Percentiles rank a stretch among this genome's conserved stretches.
Conservation (phyloP, 2,329 filamentous ascomycete genomes). For the Ceratocystis smalleyi region DNA sequence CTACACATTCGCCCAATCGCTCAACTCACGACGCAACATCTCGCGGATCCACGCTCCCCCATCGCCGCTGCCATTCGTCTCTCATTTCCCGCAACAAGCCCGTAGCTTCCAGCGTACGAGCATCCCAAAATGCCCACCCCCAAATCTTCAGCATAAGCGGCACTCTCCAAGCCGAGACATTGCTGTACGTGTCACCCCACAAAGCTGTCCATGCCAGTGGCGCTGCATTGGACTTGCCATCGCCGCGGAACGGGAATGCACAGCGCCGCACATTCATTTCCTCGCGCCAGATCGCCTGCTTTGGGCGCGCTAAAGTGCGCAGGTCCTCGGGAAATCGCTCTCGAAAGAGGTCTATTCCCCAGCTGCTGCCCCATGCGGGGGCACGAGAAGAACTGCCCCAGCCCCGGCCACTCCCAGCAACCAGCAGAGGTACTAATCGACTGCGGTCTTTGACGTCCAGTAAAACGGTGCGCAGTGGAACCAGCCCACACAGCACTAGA, state of each 20-base stretch:
- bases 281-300: neutral
- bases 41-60: slow-evolving; percentile 10
- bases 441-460: slow-evolving; percentile 1
- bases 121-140: slow-evolving; percentile 16
- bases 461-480: slow-evolving; percentile 9
- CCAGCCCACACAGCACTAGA: slow-evolving; percentile 8
- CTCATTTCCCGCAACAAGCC: slow-evolving; percentile 6
- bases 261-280: slow-evolving; percentile 1
- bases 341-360: neutral
- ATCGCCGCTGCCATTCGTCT: slow-evolving; percentile 12
- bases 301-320: neutral
- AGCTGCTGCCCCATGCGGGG: neutral
- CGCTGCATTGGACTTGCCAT: neutral
- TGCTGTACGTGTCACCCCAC: slow-evolving; percentile 15
- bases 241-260: slow-evolving; percentile 13
- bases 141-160: slow-evolving; percentile 15
- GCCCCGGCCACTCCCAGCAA: neutral
- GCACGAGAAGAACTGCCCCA: neutral
- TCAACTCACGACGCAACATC: slow-evolving; percentile 4
- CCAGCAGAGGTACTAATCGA: neutral
- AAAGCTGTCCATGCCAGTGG: slow-evolving; percentile 13
- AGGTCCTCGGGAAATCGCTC: neutral
- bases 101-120: neutral
- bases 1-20: neutral
- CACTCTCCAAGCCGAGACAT: slow-evolving; percentile 9